These are phyloP conservation scores for Linderniella brevidens DNA, from an alignment of 257 asterid genomes.

Conservation along the genomic window DNA sequence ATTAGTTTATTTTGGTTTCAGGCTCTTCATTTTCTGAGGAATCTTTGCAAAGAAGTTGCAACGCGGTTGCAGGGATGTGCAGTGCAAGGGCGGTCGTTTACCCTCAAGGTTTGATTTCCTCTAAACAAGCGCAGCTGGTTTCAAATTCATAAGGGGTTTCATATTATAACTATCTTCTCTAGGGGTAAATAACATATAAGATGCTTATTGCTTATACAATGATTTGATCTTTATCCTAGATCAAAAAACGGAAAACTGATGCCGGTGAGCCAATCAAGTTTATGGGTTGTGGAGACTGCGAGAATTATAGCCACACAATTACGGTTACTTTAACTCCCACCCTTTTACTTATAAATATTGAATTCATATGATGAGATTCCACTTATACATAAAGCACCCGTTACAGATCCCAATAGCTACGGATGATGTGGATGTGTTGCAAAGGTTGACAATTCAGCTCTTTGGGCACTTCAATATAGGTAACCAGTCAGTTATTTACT, in stretches of 20 bases:
- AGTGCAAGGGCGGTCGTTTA: slow-evolving; percentile 65
- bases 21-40: slow-evolving; percentile 42
- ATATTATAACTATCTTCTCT: no score
- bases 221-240: slow-evolving; percentile 18
- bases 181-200: no score
- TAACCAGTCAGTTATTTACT: slow-evolving; percentile 10
- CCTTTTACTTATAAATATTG: not conserved
- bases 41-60: slow-evolving; percentile 81
- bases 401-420: slow-evolving; percentile 75
- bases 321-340: slow-evolving; percentile 26
- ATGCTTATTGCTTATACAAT: no score
- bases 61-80: slow-evolving; percentile 83
- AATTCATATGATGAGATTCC: slow-evolving; percentile 8
- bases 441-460: slow-evolving; percentile 67
- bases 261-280: slow-evolving; percentile 89
- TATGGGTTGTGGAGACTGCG: slow-evolving; percentile 92
- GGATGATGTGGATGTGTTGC: slow-evolving; percentile 62
- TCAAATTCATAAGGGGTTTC: no score
- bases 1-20: slow-evolving; percentile 23
- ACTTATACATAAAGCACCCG: not conserved
- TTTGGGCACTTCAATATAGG: slow-evolving; percentile 72
- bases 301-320: slow-evolving; percentile 74
- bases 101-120: slow-evolving; percentile 52
- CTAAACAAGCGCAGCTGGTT: slow-evolving; percentile 1
- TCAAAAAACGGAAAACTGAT: slow-evolving; percentile 71